These are phyloP conservation scores for Trichoderma koningiopsis DNA, from an alignment of 2,329 filamentous ascomycete genomes.

Conservation along the genomic window DNA sequence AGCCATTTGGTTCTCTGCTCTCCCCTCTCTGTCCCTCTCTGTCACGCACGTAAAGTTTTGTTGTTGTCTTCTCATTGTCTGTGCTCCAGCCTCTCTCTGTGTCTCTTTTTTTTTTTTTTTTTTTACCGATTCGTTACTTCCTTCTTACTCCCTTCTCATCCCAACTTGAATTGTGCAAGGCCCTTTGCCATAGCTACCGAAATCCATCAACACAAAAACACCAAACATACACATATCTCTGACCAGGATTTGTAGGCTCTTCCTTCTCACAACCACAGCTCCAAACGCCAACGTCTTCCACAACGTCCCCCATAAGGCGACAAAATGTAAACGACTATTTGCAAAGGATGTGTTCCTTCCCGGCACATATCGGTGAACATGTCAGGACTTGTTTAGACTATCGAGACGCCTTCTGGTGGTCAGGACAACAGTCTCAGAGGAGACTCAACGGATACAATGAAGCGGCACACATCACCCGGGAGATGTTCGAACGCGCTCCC, in stretches of 20 bases:
- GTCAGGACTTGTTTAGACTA: slow-evolving; percentile 54
- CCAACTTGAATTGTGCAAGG: neutral
- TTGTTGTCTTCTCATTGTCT: neutral
- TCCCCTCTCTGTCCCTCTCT: neutral
- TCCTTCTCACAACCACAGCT: slow-evolving; percentile 34
- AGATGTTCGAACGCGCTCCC: slow-evolving; percentile 47
- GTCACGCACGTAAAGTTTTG: neutral
- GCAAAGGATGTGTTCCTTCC: slow-evolving; percentile 48
- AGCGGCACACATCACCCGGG: slow-evolving; percentile 31
- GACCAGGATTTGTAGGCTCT: slow-evolving; percentile 34
- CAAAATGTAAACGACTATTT: slow-evolving; percentile 56
- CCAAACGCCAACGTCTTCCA: slow-evolving; percentile 54
- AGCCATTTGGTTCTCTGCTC: slow-evolving; percentile 25
- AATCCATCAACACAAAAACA: neutral
- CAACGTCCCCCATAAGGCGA: slow-evolving; percentile 49
- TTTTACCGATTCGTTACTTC: neutral
- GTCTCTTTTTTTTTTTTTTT: neutral
- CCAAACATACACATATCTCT: slow-evolving; percentile 26
- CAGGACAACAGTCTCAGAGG: slow-evolving; percentile 48
- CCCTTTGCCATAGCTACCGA: neutral
- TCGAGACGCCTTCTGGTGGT: slow-evolving; percentile 61
- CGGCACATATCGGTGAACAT: slow-evolving; percentile 44
- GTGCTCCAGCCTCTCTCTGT: neutral
- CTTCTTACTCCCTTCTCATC: neutral
- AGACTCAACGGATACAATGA: slow-evolving; percentile 30